A percentile compares a stretch with the other conserved stretches of the same genome.
These are phyloP conservation scores for Leccinum subrobustum DNA, from an alignment of 1,284 basidiomycete genomes.

Conservation along the genomic window DNA sequence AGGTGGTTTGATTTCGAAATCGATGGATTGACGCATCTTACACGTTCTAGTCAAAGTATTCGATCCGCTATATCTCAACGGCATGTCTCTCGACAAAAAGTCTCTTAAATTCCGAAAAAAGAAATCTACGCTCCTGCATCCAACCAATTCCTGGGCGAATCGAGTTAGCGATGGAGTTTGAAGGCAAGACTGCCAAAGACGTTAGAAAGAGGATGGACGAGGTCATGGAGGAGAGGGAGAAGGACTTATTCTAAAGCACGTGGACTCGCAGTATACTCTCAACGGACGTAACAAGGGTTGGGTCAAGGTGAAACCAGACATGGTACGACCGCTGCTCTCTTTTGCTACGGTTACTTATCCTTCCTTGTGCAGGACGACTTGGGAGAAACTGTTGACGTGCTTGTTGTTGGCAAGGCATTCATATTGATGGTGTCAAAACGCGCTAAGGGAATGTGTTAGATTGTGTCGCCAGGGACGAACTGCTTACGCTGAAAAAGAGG, in stretches of 20 bases:
- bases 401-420: conserved; percentile 73
- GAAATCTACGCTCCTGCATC: conserved; percentile 63
- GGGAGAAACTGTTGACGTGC: conserved; percentile 85
- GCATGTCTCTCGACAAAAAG: conserved; percentile 62
- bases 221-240: conserved; percentile 81
- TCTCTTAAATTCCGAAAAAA: conserved; percentile 65
- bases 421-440: background rate
- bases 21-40: background rate
- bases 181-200: conserved; percentile 77
- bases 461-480: conserved; percentile 58
- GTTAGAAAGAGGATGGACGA: conserved; percentile 77
- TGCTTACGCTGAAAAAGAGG: conserved; percentile 67
- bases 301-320: conserved; percentile 94
- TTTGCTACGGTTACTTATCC: conserved; percentile 1
- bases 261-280: conserved; percentile 73
- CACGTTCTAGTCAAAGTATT: conserved; percentile 82
- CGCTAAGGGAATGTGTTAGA: conserved; percentile 47
- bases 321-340: conserved; percentile 48
- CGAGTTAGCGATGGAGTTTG: conserved; percentile 72
- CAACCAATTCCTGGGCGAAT: conserved; percentile 71
- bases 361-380: conserved; percentile 65
- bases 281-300: conserved; percentile 87
- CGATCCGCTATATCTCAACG: conserved; percentile 86
- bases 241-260: conserved; percentile 89
- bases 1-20: conserved; percentile 32